Evolutionary conservation across 2,329 filamentous ascomycete genomes (phyloP), one percentile per base, ranked within the genome.

Genomic region (Penicillium brasilianum): DNA sequence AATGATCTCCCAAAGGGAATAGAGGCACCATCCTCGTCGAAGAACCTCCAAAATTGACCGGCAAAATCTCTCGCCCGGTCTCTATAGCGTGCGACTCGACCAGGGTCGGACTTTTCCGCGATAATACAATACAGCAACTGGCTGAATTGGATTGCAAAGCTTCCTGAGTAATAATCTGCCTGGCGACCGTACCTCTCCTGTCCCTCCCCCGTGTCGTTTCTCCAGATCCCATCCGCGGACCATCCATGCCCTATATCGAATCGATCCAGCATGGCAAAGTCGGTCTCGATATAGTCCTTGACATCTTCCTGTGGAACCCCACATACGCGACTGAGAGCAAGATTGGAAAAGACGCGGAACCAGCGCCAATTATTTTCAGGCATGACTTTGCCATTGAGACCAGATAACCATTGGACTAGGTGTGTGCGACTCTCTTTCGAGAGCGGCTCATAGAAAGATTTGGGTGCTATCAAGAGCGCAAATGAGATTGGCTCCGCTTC

Each of bases 1-100:
- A 85, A 65, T 34, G 78, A 81, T n/a, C 83, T 73, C 0, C 83
- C 83, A 58, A 84, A 85, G 0, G 83, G 82, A n/a, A 85, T 84
- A 0, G 81, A 25, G 28, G 56, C 56, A 4, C 56, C 56, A 36
- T 58, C 49, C 16, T 53, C 25, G 52, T 58, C 56, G 46, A 58
- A 53, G 36, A 25, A 58, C 3, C 56, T 34, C 56, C 56, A 58
- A 44, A 53, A 58, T 13, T 58, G 56, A 34, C 28, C n/a, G 5
- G 56, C 56, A 48, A 58, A 58, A 1, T 58, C 25, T 37, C 14
- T 32, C 32, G 56, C 56, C 25, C 28, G 48, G 16, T 48, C 20
- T n/a, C 16, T 22, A 36, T 58, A 58, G 6, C 37, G 56, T 13
- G 28, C 14, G 4, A 58, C 56, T 18, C 56, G 48, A 18, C 46